Evolutionary conservation across 1,139 yeast species (phyloP).

Genomic region (Zygoascus sp.): DNA sequence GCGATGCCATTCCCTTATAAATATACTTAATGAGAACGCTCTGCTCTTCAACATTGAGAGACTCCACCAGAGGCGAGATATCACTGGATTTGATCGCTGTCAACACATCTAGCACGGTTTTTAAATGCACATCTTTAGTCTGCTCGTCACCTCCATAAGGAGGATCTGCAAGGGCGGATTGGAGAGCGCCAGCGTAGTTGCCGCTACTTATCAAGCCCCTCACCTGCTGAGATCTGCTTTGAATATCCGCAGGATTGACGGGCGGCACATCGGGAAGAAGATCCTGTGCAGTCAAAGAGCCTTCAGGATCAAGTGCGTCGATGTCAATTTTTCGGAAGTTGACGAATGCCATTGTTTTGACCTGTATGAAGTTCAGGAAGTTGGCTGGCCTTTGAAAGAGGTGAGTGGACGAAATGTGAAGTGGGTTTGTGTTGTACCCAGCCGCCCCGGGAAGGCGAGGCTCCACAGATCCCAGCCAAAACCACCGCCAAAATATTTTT

Average conservation of each 20-base stretch:
- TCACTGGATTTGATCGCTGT: slow-evolving; percentile 73
- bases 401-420: background rate
- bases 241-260: slow-evolving; percentile 50
- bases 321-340: slow-evolving; percentile 75
- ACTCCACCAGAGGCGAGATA: slow-evolving; percentile 54
- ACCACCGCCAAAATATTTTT: background rate
- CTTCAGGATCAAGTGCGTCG: slow-evolving; percentile 84
- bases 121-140: slow-evolving; percentile 48
- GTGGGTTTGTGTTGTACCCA: background rate
- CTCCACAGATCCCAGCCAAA: too few relatives aligned
- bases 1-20: slow-evolving; percentile 77
- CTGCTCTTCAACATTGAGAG: slow-evolving; percentile 59
- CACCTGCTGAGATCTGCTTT: slow-evolving; percentile 51
- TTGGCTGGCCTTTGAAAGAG: background rate
- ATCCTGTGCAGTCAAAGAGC: slow-evolving; percentile 59
- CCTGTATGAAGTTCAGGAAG: background rate
- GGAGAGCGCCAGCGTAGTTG: slow-evolving; percentile 61
- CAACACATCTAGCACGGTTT: slow-evolving; percentile 69
- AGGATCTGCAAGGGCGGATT: slow-evolving; percentile 60
- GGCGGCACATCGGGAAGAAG: slow-evolving; percentile 50
- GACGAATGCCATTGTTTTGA: slow-evolving; percentile 26
- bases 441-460: too few relatives aligned
- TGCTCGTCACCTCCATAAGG: slow-evolving; percentile 74
- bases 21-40: slow-evolving; percentile 79
- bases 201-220: slow-evolving; percentile 69